Evolutionary conservation across 2,329 filamentous ascomycete genomes (phyloP), one percentile per base, ranked within the genome.

Genomic region (Sclerotinia borealis): DNA sequence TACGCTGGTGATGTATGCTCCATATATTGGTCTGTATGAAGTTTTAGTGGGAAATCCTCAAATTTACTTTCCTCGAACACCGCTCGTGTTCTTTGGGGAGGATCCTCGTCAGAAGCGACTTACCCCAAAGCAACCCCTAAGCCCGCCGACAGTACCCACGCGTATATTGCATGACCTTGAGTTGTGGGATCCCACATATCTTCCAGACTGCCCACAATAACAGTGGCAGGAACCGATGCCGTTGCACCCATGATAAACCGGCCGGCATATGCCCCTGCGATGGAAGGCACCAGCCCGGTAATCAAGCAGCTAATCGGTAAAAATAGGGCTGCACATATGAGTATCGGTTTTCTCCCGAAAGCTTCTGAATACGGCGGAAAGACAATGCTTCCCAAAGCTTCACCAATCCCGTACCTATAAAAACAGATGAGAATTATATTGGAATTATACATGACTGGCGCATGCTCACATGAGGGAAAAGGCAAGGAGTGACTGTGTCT

Each of bases 121-220:
- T 52, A 54, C 59, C 59, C 59, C 11, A 43, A 51, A 52, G 76
- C 73, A 13, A 81, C 66, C 0, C 78, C 80, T 7, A 78, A 67
- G 2, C 78, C 80, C 1, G 78, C 75, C 10, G 74, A 74, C 27
- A 75, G 71, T 36, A 77, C 76, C 79, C 80, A 82, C 8, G 76
- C 68, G 61, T 77, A 78, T 10, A 82, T 73, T 17, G 79, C 69
- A 79, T 78, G 81, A 9, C 81, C 76, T 17, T 80, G 74, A n/a
- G 72, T 73, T 61, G 74, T 73, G 2, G 75, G 74, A 62, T 80
- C 77, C 72, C 77, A 81, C 69, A 83, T 76, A 65, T 83, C 80
- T 64, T 83, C 80, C 37, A 82, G 75, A 56, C 77, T 80, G 1
- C 80, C 79, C 0, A 77, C 75, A 10, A 78, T 76, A 7, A 82